Conservation (phyloP, 139 green algal species). For the Haematococcus sp. region DNA sequence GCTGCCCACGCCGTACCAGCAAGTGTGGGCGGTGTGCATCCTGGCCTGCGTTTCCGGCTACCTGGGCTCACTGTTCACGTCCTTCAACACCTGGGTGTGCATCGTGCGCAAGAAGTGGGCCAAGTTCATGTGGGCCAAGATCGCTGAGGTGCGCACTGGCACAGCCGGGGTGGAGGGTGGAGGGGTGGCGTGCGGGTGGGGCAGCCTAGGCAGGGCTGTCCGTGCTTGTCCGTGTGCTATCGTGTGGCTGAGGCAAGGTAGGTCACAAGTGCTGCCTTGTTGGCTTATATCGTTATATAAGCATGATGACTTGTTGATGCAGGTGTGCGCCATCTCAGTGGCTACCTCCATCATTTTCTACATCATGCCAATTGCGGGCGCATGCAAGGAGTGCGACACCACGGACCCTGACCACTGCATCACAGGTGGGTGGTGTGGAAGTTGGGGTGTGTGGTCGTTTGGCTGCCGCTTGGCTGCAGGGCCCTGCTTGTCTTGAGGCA, state of each 20-base stretch:
- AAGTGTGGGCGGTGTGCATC: constrained; percentile 45
- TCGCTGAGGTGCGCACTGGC: constrained; percentile 29
- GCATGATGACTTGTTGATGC: no score
- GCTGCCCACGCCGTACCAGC: constrained; percentile 25
- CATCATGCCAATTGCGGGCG: constrained; percentile 36
- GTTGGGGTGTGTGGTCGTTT: not conserved
- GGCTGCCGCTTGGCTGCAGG: no score
- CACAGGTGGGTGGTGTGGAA: constrained; percentile 9
- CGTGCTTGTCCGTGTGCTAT: no score
- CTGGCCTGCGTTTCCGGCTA: constrained; percentile 45
- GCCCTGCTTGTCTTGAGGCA: no score
- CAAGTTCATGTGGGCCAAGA: constrained; percentile 41
- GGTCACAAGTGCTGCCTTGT: no score
- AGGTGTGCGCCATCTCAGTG: constrained; percentile 48
- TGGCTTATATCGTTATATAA: no score
- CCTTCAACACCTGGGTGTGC: constrained; percentile 66
- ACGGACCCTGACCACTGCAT: constrained; percentile 32
- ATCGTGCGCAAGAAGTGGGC: constrained; percentile 53
- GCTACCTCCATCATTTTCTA: constrained; percentile 47
- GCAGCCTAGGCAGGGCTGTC: no score
- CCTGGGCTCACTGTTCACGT: constrained; percentile 45
- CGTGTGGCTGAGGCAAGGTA: no score
- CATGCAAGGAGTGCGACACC: constrained; percentile 40
- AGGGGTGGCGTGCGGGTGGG: not conserved
- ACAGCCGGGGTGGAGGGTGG: not conserved